Evolutionary conservation across 2,329 filamentous ascomycete genomes (phyloP), one percentile per base, ranked within the genome.

Genomic region (Colletotrichum sp.): DNA sequence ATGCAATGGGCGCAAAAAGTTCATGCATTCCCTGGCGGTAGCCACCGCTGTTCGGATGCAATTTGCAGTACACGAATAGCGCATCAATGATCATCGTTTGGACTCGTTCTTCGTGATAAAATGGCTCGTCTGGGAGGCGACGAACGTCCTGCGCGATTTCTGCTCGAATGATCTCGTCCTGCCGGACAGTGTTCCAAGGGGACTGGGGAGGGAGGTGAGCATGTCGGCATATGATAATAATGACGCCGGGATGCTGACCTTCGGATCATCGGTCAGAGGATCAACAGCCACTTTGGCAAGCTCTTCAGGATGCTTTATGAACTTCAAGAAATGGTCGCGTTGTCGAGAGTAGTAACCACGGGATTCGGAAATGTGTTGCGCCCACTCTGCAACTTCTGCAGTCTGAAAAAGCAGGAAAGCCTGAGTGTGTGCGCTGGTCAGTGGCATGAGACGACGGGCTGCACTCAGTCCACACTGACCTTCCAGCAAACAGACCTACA

Each of bases 21-120:
- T 99, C 97, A 83, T 99, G 97, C 96, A 99, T 99, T 13, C 97
- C 97, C 86, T 99, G 97, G n/a, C 97, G 92, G 83, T 99, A 99
- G 21, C 92, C 96, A 18, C 95, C 95, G 70, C 95, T 90, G 79
- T 94, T 92, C 3, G 95, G 95, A 81, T 99, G 95, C 69, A 98
- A 90, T 84, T 98, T 99, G 86, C 96, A 97, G 86, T 96, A 99
- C 79, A 99, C 91, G 84, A 99, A 99, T 39, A 99, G 88, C 36
- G 98, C 93, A 82, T 99, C 95, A 36, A 98, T 87, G 80, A 99
- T 93, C 84, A 95, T 94, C 57, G 89, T 90, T 83, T 99, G 97
- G 2, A 95, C 95, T 16, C 89, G 87, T 15, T 93, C 91, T 79
- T 96, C 91, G 73, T 96, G 95, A 81, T 99, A 99, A 83, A 96